These are phyloP conservation scores for Zygoascus flipseniorum DNA, from an alignment of 805 yeast species.

Conservation along the genomic window DNA sequence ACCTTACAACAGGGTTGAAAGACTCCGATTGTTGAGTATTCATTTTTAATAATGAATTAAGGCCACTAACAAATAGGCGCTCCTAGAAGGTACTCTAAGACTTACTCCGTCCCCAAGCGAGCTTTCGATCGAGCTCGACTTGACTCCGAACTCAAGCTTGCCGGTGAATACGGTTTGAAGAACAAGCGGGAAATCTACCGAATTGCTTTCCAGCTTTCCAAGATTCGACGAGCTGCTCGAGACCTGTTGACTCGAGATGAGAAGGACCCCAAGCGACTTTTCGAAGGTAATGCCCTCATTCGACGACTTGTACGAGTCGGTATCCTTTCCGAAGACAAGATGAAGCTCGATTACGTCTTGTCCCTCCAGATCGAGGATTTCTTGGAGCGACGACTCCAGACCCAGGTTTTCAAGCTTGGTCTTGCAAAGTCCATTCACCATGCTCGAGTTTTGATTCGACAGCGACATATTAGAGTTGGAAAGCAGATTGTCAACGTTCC, in stretches of 20 bases:
- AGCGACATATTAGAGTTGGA: constrained; percentile 99
- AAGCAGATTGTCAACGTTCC: constrained; percentile 98
- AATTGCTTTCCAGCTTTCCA: constrained; percentile 97
- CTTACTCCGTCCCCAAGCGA: constrained; percentile 98
- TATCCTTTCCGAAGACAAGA: constrained; percentile 97
- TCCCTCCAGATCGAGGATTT: constrained; percentile 97
- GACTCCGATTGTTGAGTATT: neutral
- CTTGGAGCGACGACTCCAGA: constrained; percentile 99
- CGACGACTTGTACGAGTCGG: constrained; percentile 99
- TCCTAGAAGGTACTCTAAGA: constrained; percentile 99
- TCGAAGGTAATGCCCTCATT: constrained; percentile 99
- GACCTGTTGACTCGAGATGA: constrained; percentile 99
- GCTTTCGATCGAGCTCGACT: constrained; percentile 99
- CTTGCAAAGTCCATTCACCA: constrained; percentile 99
- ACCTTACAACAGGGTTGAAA: neutral
- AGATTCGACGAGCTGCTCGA: constrained; percentile 99
- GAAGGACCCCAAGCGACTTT: constrained; percentile 99
- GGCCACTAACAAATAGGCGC: constrained; percentile 51
- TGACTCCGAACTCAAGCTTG: constrained; percentile 98
- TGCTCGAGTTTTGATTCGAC: constrained; percentile 97
- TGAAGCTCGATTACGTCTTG: constrained; percentile 99
- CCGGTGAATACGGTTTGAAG: constrained; percentile 98
- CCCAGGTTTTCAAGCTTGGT: constrained; percentile 99
- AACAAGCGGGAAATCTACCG: constrained; percentile 99
- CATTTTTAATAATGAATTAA: constrained; percentile 1